A percentile compares a stretch with the other conserved stretches of the same genome.
phyloP scores from a whole-genome alignment of 495 filamentous ascomycete genomes.

The Penicillium bovifimosum region DNA sequence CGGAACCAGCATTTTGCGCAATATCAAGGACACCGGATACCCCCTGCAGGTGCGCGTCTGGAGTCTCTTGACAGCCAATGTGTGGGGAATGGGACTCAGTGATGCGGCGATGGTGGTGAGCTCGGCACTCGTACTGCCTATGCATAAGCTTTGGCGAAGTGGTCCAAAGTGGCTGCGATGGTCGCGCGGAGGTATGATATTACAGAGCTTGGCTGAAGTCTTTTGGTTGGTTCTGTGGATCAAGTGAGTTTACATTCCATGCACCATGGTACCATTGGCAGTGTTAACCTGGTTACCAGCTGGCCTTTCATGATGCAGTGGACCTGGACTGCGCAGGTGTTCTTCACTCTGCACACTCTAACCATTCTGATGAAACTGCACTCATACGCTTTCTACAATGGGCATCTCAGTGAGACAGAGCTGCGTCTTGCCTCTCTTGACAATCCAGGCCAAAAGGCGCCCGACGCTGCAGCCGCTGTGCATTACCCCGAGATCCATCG shows the following conservation, averaged over 20 bases:
- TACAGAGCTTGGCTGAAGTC: conserved; percentile 78
- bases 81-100: conserved; percentile 78
- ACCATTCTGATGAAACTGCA: conserved; percentile 98
- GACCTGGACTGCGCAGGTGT: conserved; percentile 95
- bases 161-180: conserved; percentile 59
- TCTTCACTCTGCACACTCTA: conserved; percentile 85
- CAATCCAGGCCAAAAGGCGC: conserved; percentile 62
- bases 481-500: conserved; percentile 64
- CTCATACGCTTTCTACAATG: conserved; percentile 96
- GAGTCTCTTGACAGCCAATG: conserved; percentile 76
- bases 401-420: conserved; percentile 83
- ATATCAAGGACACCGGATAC: conserved; percentile 89
- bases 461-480: conserved; percentile 53
- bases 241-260: conserved; percentile 41
- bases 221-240: conserved; percentile 82
- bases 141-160: conserved; percentile 62
- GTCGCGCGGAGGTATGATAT: conserved; percentile 64
- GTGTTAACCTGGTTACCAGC: conserved; percentile 33
- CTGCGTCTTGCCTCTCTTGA: conserved; percentile 75
- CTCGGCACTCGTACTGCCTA: conserved; percentile 63
- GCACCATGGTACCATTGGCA: not conserved
- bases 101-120: conserved; percentile 79
- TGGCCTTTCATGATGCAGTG: conserved; percentile 84
- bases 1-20: conserved; percentile 83
- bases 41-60: conserved; percentile 80